Evolutionary conservation across 768 basidiomycete genomes (phyloP).

Genomic region (Lentinula raphanica): DNA sequence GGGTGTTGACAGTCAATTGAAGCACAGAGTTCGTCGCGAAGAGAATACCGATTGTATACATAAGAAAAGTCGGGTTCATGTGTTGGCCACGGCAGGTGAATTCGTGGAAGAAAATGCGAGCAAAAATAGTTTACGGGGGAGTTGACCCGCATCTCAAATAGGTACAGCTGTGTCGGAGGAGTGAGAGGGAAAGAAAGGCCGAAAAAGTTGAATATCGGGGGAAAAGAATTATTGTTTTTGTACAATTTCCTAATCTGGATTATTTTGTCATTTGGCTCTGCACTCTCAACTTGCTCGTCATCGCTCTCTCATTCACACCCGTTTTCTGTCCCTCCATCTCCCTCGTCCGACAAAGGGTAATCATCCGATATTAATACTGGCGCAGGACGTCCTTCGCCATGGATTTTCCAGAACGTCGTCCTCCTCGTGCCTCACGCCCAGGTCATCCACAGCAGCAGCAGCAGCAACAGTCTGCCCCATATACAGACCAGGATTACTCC

Average conservation of each 20-base stretch:
- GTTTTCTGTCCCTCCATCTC: neutral
- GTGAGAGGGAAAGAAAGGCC: too few species aligned
- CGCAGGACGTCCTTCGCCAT: conserved; percentile 19
- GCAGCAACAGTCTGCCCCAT: conserved; percentile 36
- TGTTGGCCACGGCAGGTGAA: too few species aligned
- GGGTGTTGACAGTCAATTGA: too few species aligned
- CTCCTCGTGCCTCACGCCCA: conserved; percentile 52
- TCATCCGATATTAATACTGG: neutral
- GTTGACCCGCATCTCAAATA: too few species aligned
- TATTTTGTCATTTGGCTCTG: neutral
- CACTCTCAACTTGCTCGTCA: neutral
- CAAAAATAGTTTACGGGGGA: too few species aligned
- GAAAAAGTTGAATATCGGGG: neutral
- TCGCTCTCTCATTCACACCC: neutral
- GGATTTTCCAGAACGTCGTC: conserved; percentile 44
- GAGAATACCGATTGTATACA: too few species aligned
- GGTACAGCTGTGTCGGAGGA: too few species aligned
- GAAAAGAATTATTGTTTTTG: neutral
- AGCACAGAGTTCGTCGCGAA: too few species aligned
- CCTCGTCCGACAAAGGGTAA: neutral
- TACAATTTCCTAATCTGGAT: neutral
- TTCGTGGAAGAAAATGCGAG: too few species aligned
- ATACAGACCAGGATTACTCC: conserved; percentile 25
- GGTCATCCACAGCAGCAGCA: conserved; percentile 31
- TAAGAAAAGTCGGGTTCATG: too few species aligned